Evolutionary conservation across 371 early-diverging fungal species (phyloP), one percentile per base, ranked within the genome.

Genomic region (Mortierella sp.): DNA sequence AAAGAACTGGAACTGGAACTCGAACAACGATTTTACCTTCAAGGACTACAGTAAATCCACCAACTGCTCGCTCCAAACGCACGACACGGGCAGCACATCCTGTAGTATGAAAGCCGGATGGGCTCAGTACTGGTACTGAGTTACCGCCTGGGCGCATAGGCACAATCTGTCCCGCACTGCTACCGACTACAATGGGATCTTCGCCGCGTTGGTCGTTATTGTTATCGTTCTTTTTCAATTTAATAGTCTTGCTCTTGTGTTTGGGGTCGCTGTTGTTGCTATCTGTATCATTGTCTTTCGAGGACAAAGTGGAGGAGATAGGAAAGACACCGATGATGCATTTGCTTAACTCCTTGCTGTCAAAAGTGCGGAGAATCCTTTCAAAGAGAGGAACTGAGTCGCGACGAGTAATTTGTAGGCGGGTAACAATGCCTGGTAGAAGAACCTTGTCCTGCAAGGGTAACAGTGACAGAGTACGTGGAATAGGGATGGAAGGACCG

Each of bases 31-130:
- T 20, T 5, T 39, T 79, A 75, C 81, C 81, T 75, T 80, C 81
- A 5, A 80, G 62, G n/a, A 80, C 73, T 2, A 80, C 81, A 3
- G 72, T 62, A 22, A 80, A 80, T 10, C 81, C 81, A 3, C 81
- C 81, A 8, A 80, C 75, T 16, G 70, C 66, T 62, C 81, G 81
- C 37, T 80, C 81, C 37, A 80, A 60, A 24, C 75, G 65, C 37
- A 80, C 66, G 43, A 80, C 45, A 65, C 81, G 81, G 72, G 75
- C 81, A 54, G 81, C 81, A 59, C 72, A 71, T 18, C 81, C 81
- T 14, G 65, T 75, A 20, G 63, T 47, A 37, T 80, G 69, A 14
- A 75, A 62, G 40, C 74, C 54, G 2, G 74, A 63, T 28, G 74
- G 67, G 40, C 26, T 59, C 14, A 74, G 18, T 8, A 35, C 35